Base-by-base conservation (phyloP, 129 eudicot species). In the Flaveria robusta region DNA sequence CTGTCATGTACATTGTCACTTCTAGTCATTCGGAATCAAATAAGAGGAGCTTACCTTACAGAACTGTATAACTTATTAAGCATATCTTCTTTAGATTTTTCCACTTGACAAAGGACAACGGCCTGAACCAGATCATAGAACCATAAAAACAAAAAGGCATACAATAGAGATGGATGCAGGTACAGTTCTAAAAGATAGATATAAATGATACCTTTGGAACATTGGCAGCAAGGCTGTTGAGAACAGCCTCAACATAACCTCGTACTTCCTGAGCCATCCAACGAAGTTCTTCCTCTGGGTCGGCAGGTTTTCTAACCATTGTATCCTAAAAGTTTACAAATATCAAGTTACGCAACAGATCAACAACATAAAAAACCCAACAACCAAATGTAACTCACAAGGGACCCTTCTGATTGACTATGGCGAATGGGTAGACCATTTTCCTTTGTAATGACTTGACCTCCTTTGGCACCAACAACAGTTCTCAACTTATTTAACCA, bases 231-330 rank as follows among this genome's bases (percentile, higher is more conserved):
- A 95, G 97, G 81, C 99, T 95, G 81, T 95, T 91, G 37, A 95
- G 88, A 79, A 95, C 99, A 78, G 99, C 99, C 86, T 95, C 97
- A 14, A 89, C 96, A 63, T 95, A 95, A 66, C 97, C 97, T 24
- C 99, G 96, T 82, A 95, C 99, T 91, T 95, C 99, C 82, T 91
- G 99, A 60, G 99, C 82, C 99, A 95, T 95, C 99, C 99, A 95
- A 52, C 99, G 89, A 72, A 95, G 97, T 82, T 95, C 99, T 72
- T 95, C 99, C 76, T 95, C 99, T 0, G 99, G 99, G 77, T 95
- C 97, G 29, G 89, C 96, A 47, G 99, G 99, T 85, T 90, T 89
- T 78, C 97, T 87, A 9, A 85, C 86, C 99, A 91, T 89, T 18
- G 97, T 89, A 47, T 91, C 99, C 99, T 94, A 76, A 7, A 66